These are phyloP conservation scores for Acacia concinna DNA, from an alignment of 331 rosid species.

Conservation along the genomic window DNA sequence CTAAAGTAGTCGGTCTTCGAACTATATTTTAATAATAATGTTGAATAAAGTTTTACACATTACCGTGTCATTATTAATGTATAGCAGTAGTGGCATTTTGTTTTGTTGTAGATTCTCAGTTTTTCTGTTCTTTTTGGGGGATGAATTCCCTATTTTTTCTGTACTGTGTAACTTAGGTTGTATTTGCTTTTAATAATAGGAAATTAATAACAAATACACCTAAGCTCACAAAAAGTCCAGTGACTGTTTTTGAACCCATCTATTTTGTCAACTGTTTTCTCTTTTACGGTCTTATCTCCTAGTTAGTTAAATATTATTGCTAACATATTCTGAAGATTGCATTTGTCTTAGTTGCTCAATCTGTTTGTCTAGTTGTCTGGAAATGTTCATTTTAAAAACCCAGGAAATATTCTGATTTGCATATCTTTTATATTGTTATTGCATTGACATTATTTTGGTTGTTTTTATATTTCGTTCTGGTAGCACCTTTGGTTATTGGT, in stretches of 20 bases:
- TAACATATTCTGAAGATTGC: not conserved
- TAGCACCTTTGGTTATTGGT: not conserved
- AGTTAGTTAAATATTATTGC: not conserved
- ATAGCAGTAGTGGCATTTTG: not conserved
- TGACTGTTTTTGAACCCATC: not conserved
- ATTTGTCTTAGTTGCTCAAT: not conserved
- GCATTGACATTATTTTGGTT: not conserved
- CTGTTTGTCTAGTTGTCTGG: constrained; percentile 1
- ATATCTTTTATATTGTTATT: not conserved
- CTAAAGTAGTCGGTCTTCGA: not conserved
- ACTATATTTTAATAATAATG: not conserved
- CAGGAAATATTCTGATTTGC: constrained; percentile 1
- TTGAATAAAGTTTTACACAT: not conserved
- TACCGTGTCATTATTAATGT: not conserved
- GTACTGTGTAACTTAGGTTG: not conserved
- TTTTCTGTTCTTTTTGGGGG: not conserved
- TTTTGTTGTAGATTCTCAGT: not conserved
- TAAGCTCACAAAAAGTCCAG: too few relatives aligned
- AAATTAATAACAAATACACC: too few relatives aligned
- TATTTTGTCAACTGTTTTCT: not conserved
- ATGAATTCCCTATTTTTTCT: not conserved
- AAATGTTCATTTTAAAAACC: constrained; percentile 5
- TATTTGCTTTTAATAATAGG: not conserved
- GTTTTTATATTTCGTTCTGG: not conserved
- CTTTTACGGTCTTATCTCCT: not conserved